Evolutionary conservation across 2,329 filamentous ascomycete species (phyloP), one percentile per base, ranked within the genome.

Genomic region (Fusarium staphyleae): DNA sequence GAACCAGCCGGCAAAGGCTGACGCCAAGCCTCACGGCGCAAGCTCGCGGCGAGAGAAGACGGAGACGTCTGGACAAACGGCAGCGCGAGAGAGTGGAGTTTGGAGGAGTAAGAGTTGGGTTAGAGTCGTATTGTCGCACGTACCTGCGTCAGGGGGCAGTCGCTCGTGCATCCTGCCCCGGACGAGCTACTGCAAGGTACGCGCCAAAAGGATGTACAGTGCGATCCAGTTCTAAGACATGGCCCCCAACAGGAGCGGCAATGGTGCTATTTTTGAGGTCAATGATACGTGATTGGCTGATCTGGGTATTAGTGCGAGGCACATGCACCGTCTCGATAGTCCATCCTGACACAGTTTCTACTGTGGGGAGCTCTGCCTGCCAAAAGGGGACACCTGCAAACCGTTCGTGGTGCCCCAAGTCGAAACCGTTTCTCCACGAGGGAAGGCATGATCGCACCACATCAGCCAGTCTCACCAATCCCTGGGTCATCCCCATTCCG

Each of bases 101-200:
- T 48, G 52, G 18, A 60, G 47, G 18, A 19, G 34, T 35, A 51
- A 57, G 57, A 61, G 57, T 61, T 60, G 57, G 40, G 53, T 48
- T 59, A 51, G 57, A 43, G 53, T 62, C 47, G 58, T 36, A 61
- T 61, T 28, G 53, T 51, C 45, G 49, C 54, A 62, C 49, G 53
- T 62, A 52, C 58, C 49, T 62, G 58, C 39, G 35, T 59, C 58
- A 62, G 58, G 58, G 58, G 51, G 34, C 39, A 29, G 45, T 37
- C 48, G 39, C 32, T 49, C 49, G 35, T 47, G 44, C 45, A 39
- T 36, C 40, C 19, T 43, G 36, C 45, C 5, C 29, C 35, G 39
- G 28, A 47, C 51, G 39, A 5, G 41, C 65, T 67, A 67, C 65
- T 66, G 65, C 65, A 67, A 67, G 65, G 65, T 58, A 67, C 65